A percentile compares a stretch with the other conserved stretches of the same genome.
phyloP scores from a whole-genome alignment of 179 eudicot species.

The Sideroxylon spinosum region DNA sequence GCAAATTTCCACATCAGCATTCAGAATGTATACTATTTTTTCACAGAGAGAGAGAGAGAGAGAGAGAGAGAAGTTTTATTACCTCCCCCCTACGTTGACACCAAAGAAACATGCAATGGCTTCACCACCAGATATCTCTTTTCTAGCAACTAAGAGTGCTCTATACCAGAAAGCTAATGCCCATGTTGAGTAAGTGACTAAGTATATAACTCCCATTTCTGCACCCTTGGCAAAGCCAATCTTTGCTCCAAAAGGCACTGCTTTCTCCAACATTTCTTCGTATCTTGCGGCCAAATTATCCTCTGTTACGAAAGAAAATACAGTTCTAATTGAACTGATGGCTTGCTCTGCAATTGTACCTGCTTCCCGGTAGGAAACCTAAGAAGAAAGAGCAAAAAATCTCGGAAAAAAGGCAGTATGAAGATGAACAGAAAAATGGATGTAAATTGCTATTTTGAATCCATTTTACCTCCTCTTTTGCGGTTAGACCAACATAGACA shows the following conservation, averaged over 20 bases:
- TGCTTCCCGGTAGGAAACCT: conserved; percentile 45
- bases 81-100: conserved; percentile 54
- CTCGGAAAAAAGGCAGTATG: neutral
- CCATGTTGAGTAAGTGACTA: conserved; percentile 53
- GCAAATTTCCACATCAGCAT: neutral
- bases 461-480: conserved; percentile 43
- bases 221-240: conserved; percentile 51
- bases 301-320: conserved; percentile 45
- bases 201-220: conserved; percentile 47
- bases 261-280: conserved; percentile 25
- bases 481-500: conserved; percentile 39
- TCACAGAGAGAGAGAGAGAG: neutral
- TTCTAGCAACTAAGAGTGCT: conserved; percentile 35
- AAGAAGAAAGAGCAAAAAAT: neutral
- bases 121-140: conserved; percentile 32
- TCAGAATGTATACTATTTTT: neutral
- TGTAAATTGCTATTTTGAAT: neutral
- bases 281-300: conserved; percentile 34
- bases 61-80: conserved; percentile 7
- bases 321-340: conserved; percentile 46
- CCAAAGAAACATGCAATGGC: conserved; percentile 57
- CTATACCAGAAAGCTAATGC: conserved; percentile 59
- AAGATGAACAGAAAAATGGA: neutral
- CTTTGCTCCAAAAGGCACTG: conserved; percentile 34
- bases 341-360: conserved; percentile 50